Conservation (phyloP, 2,329 filamentous ascomycete species). For the Beauveria varroae region DNA sequence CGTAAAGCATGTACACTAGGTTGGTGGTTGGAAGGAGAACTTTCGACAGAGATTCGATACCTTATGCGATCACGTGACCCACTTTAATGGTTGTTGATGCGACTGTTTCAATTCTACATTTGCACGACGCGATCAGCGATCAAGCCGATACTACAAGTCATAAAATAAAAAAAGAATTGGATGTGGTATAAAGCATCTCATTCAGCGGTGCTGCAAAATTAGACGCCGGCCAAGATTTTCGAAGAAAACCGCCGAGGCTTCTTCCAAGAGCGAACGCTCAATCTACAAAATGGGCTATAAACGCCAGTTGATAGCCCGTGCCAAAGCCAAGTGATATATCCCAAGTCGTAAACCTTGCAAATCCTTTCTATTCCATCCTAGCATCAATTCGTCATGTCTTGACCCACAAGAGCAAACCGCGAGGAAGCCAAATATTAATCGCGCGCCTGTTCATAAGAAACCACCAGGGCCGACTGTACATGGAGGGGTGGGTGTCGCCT, state of each 20-base stretch:
- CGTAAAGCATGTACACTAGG: background rate
- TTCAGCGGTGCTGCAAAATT: slow-evolving; percentile 1
- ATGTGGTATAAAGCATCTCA: background rate
- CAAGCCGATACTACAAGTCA: background rate
- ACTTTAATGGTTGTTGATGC: background rate
- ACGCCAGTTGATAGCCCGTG: slow-evolving; percentile 18
- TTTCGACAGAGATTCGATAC: background rate
- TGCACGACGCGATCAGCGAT: background rate
- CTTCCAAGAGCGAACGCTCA: slow-evolving; percentile 10
- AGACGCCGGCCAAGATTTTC: background rate
- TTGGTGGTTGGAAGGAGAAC: background rate
- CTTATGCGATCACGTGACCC: slow-evolving; percentile 10
- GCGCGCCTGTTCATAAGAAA: slow-evolving; percentile 3
- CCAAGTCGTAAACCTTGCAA: slow-evolving; percentile 15
- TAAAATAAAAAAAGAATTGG: no score
- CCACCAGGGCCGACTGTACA: slow-evolving; percentile 2
- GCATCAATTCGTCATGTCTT: slow-evolving; percentile 7
- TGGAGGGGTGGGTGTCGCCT: slow-evolving; percentile 2
- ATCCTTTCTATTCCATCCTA: slow-evolving; percentile 20
- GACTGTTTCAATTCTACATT: background rate
- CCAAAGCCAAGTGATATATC: slow-evolving; percentile 22
- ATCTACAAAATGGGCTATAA: slow-evolving; percentile 20
- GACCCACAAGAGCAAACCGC: slow-evolving; percentile 3
- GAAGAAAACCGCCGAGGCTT: background rate
- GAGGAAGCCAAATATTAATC: slow-evolving; percentile 8